phyloP scores from a whole-genome alignment of 352 stramenopile species.

The Phytophthora megakarya region DNA sequence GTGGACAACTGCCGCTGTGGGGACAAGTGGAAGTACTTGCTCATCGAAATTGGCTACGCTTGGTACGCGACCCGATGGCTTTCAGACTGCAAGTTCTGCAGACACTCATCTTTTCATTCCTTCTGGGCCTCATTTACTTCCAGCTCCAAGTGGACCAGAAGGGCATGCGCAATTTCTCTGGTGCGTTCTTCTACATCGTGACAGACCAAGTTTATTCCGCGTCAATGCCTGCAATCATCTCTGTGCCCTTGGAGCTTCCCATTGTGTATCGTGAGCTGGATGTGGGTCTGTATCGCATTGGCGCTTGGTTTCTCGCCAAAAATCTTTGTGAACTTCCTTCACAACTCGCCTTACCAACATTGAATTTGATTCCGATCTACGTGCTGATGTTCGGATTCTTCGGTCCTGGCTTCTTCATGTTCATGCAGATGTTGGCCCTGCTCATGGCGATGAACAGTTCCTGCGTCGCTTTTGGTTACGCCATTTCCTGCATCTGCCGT shows the following conservation, averaged over 20 bases:
- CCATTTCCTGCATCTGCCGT: slow-evolving; percentile 45
- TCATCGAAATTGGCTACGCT: slow-evolving; percentile 40
- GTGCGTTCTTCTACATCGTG: slow-evolving; percentile 53
- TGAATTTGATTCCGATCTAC: slow-evolving; percentile 44
- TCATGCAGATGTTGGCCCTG: slow-evolving; percentile 36
- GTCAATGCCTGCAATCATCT: slow-evolving; percentile 44
- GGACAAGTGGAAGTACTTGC: slow-evolving; percentile 43
- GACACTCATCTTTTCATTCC: slow-evolving; percentile 41
- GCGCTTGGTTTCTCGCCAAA: slow-evolving; percentile 48
- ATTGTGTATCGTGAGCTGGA: slow-evolving; percentile 46
- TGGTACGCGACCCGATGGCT: slow-evolving; percentile 36
- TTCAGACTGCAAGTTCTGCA: slow-evolving; percentile 37
- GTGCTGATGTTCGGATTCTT: slow-evolving; percentile 39
- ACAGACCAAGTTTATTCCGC: slow-evolving; percentile 45
- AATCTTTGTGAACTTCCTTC: slow-evolving; percentile 45
- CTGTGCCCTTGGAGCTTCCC: slow-evolving; percentile 43
- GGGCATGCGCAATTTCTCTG: slow-evolving; percentile 45
- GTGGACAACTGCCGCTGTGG: slow-evolving; percentile 20
- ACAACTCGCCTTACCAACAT: slow-evolving; percentile 37
- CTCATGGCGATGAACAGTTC: slow-evolving; percentile 41
- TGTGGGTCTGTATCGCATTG: slow-evolving; percentile 43
- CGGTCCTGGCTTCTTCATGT: slow-evolving; percentile 27
- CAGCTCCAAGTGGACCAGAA: slow-evolving; percentile 45
- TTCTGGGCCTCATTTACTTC: slow-evolving; percentile 52
- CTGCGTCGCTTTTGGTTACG: slow-evolving; percentile 47